Percentiles rank a stretch among this genome's conserved stretches.
Conservation (phyloP, 2,329 filamentous ascomycete genomes). For the Verticillium dahliae region DNA sequence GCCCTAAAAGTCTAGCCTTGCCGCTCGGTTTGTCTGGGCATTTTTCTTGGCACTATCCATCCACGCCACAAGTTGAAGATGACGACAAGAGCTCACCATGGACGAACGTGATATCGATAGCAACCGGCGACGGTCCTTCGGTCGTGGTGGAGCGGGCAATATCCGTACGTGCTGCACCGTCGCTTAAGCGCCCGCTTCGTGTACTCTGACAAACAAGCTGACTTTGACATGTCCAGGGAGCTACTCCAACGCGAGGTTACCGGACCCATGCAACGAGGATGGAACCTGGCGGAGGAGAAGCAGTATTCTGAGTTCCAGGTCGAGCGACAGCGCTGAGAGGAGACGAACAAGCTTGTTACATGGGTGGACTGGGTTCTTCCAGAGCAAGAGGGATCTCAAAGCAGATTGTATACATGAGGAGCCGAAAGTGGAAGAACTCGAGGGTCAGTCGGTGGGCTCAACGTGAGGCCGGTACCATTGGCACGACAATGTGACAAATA, state of each 20-base stretch:
- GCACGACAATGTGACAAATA: too few species aligned
- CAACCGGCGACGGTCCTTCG: slow-evolving; percentile 2
- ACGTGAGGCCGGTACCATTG: not conserved
- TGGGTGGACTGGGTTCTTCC: not conserved
- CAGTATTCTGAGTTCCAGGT: slow-evolving; percentile 1
- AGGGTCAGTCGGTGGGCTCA: not conserved
- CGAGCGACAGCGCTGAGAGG: not conserved
- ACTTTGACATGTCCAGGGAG: not conserved
- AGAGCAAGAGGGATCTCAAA: not conserved
- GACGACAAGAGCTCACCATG: not conserved
- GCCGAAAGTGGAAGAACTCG: not conserved
- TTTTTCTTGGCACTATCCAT: not conserved
- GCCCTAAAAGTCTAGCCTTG: not conserved
- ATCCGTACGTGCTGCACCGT: slow-evolving; percentile 1
- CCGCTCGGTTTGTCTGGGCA: not conserved
- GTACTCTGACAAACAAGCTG: not conserved
- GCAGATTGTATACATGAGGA: not conserved
- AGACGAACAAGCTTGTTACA: not conserved
- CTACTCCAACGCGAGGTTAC: slow-evolving; percentile 1
- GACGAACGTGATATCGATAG: slow-evolving; percentile 3
- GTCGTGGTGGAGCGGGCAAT: slow-evolving; percentile 4
- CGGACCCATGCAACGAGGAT: not conserved
- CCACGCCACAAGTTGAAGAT: not conserved
- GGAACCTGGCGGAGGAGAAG: not conserved
- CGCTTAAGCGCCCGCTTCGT: not conserved